Conservation (phyloP, 164 flowering plant genomes). For the Stephania yunnanensis region DNA sequence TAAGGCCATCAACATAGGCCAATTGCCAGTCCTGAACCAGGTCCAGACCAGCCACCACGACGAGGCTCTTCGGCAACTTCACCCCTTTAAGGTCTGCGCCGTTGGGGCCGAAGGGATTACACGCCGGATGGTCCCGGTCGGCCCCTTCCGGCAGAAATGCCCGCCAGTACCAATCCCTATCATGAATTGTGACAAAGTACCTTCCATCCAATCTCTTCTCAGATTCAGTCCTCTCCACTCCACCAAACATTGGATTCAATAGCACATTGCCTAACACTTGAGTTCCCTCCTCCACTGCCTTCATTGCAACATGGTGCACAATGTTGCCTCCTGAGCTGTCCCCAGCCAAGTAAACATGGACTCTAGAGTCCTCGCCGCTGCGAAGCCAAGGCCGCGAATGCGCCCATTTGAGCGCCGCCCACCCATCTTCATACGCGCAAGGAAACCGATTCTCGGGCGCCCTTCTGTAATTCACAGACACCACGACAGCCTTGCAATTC, state of each 20-base stretch:
- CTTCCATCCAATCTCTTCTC: conserved; percentile 68
- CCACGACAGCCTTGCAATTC: conserved; percentile 62
- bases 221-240: conserved; percentile 63
- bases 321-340: conserved; percentile 88
- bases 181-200: conserved; percentile 59
- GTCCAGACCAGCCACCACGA: conserved; percentile 77
- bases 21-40: conserved; percentile 81
- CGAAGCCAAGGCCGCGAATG: conserved; percentile 58
- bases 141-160: conserved; percentile 80
- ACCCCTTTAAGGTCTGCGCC: conserved; percentile 47
- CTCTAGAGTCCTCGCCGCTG: conserved; percentile 55
- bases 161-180: conserved; percentile 85
- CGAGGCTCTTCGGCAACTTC: conserved; percentile 66
- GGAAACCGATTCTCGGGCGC: conserved; percentile 74
- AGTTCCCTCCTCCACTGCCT: conserved; percentile 55
- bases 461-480: conserved; percentile 75
- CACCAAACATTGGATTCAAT: conserved; percentile 79
- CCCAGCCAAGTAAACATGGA: conserved; percentile 61
- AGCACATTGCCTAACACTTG: conserved; percentile 57
- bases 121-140: conserved; percentile 68
- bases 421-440: conserved; percentile 86
- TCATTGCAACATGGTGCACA: conserved; percentile 53
- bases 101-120: conserved; percentile 75
- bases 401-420: conserved; percentile 73
- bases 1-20: conserved; percentile 63